phyloP scores from a whole-genome alignment of 1,284 basidiomycete species.

The Ceratobasidium sp. region DNA sequence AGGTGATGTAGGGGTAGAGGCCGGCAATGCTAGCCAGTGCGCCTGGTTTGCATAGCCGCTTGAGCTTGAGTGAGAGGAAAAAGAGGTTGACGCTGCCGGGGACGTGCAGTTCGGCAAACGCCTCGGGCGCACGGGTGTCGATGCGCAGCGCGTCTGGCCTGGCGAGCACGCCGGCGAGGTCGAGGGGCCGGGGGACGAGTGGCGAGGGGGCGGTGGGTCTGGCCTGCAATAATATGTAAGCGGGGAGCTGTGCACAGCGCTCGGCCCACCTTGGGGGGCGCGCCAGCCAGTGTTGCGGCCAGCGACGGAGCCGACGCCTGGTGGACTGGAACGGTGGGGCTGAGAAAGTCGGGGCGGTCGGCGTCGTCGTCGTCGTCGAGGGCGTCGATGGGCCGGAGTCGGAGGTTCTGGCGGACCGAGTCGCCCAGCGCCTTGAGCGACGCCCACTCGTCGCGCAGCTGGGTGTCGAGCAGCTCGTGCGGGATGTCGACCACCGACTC shows the following conservation, averaged over 20 bases:
- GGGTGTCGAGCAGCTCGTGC: slow-evolving; percentile 31
- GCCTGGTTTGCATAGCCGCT: slow-evolving; percentile 77
- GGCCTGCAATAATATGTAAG: neutral
- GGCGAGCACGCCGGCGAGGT: slow-evolving; percentile 9
- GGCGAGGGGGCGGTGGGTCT: neutral
- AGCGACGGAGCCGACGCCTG: neutral
- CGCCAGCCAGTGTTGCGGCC: neutral
- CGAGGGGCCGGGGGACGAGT: neutral
- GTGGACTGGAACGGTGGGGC: slow-evolving; percentile 10
- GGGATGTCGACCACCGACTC: slow-evolving; percentile 31
- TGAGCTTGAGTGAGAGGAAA: slow-evolving; percentile 86
- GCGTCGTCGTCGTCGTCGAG: slow-evolving; percentile 7
- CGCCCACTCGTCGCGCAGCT: slow-evolving; percentile 40
- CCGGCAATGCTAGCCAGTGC: slow-evolving; percentile 72
- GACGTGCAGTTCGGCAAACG: slow-evolving; percentile 72
- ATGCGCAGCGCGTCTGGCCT: slow-evolving; percentile 63
- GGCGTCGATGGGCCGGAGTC: slow-evolving; percentile 8
- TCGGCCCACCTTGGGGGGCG: neutral
- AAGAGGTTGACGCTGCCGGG: slow-evolving; percentile 78
- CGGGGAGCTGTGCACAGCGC: neutral
- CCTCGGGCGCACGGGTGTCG: slow-evolving; percentile 77
- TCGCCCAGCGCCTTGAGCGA: slow-evolving; percentile 33
- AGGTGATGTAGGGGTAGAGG: slow-evolving; percentile 80
- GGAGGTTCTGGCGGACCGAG: slow-evolving; percentile 36
- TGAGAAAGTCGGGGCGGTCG: slow-evolving; percentile 37